Evolutionary conservation across 768 basidiomycete genomes (phyloP), one percentile per base, ranked within the genome.

Genomic region (Amanita pallidorosea): DNA sequence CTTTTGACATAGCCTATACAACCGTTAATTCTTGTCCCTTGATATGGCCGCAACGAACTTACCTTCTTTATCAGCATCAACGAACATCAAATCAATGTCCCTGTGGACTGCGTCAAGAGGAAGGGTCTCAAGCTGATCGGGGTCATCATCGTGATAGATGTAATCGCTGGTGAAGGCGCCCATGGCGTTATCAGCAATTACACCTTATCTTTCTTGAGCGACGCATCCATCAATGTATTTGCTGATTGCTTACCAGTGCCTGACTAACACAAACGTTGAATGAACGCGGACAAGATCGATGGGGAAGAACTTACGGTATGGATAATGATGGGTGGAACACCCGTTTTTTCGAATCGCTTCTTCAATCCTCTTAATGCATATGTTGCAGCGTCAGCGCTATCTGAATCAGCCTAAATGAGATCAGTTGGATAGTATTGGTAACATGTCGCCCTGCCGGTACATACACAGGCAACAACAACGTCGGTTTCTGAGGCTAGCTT

Each of bases 311-410:
- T 20, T 4, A 81, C 83, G 0, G 82, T 83, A 57, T 86, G 79
- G 15, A 86, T 82, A 7, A 79, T 67, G 51, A 70, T 68, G 7
- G 80, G 72, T 2, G 61, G 58, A 3, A 59, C 65, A 2, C 76
- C 74, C 0, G 71, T 73, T 22, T 53, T 58, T 29, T 70, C 64
- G 45, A 71, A 61, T 17, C 69, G 63, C 55, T 67, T 72, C 64
- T 74, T 78, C 59, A 79, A 53, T 1, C 84, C 83, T 11, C 60
- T 65, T 51, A 85, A 60, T 8, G 75, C 72, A 1, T 76, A 74
- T 34, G 69, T 56, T 0, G 68, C 68, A 0, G 75, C 74, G 0
- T 60, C 59, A 0, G 73, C 47, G 46, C 80, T 62, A 54, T 85
- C 81, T 3, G 63, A 55, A 54, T 70, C 65, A 1, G 65, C 69